Evolutionary conservation across 192 early-diverging fungal species (phyloP).

Genomic region (Coemansia aciculifera): DNA sequence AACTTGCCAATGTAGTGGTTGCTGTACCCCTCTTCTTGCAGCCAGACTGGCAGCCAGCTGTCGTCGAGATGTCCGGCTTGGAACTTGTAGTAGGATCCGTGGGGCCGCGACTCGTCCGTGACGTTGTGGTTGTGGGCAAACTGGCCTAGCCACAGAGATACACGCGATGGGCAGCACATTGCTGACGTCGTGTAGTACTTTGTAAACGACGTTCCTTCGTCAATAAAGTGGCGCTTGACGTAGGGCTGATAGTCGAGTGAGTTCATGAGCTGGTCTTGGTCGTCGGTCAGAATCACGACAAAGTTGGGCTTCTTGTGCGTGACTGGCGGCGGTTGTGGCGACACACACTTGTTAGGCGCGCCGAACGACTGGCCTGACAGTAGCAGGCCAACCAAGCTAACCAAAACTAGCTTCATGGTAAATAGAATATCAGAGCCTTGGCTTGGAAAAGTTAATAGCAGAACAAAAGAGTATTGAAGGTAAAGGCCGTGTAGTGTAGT

Average conservation of each 20-base stretch:
- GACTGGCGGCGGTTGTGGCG: background rate
- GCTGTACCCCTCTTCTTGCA: conserved; percentile 59
- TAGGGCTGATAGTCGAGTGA: conserved; percentile 63
- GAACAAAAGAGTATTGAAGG: background rate
- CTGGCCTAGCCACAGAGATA: conserved; percentile 59
- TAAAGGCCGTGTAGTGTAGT: background rate
- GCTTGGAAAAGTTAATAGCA: background rate
- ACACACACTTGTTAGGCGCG: background rate
- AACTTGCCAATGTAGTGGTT: conserved; percentile 73
- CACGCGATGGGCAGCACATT: conserved; percentile 66
- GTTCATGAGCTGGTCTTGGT: conserved; percentile 60
- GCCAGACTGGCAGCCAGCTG: conserved; percentile 57
- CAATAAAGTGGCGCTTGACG: conserved; percentile 61
- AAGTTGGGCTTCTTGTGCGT: conserved; percentile 61
- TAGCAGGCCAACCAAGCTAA: background rate
- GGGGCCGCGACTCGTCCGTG: conserved; percentile 30
- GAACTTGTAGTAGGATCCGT: conserved; percentile 53
- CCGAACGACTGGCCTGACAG: background rate
- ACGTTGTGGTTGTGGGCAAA: conserved; percentile 63
- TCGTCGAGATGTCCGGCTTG: conserved; percentile 38
- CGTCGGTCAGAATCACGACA: conserved; percentile 66
- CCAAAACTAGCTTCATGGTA: background rate
- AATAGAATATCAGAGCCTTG: background rate
- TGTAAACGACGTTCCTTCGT: conserved; percentile 61
- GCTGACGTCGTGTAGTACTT: conserved; percentile 66